Evolutionary conservation across 2,329 filamentous ascomycete species (phyloP).

Genomic region (Blumeriella jaapii): DNA sequence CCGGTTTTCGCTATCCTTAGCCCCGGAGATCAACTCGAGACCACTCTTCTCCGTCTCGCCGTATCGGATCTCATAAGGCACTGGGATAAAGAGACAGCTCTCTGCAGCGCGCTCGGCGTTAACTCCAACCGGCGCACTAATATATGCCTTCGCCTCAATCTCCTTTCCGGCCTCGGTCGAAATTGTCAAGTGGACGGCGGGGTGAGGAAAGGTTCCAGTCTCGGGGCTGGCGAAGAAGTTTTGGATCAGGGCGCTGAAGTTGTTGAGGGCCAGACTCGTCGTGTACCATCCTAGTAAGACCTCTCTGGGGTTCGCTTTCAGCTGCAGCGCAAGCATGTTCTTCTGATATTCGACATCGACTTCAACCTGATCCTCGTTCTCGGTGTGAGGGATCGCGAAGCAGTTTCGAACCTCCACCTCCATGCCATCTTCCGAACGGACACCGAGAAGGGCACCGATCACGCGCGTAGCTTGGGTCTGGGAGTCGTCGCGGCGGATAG

Average conservation of each 20-base stretch:
- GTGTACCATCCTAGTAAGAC: slow-evolving; percentile 97
- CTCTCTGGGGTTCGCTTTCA: slow-evolving; percentile 89
- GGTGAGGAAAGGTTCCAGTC: slow-evolving; percentile 93
- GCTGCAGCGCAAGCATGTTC: slow-evolving; percentile 91
- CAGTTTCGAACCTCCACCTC: slow-evolving; percentile 93
- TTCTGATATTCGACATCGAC: slow-evolving; percentile 99
- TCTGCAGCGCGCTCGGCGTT: slow-evolving; percentile 91
- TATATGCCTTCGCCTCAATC: slow-evolving; percentile 86
- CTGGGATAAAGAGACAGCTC: slow-evolving; percentile 93
- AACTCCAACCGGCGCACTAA: slow-evolving; percentile 87
- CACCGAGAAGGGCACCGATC: slow-evolving; percentile 89
- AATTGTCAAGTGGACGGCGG: slow-evolving; percentile 94
- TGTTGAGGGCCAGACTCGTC: slow-evolving; percentile 92
- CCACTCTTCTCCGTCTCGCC: slow-evolving; percentile 66
- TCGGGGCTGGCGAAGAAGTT: slow-evolving; percentile 98
- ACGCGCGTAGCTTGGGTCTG: slow-evolving; percentile 84
- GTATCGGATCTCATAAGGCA: slow-evolving; percentile 89
- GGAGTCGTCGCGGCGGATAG: slow-evolving; percentile 55
- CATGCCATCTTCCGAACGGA: slow-evolving; percentile 88
- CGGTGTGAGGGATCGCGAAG: slow-evolving; percentile 96
- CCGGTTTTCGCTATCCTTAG: slow-evolving; percentile 68
- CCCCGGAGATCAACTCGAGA: slow-evolving; percentile 73
- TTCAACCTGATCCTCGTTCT: slow-evolving; percentile 97
- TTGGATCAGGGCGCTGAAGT: slow-evolving; percentile 95
- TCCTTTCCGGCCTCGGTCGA: slow-evolving; percentile 80